Evolutionary conservation across 345 rosid species (phyloP).

Genomic region (Lumnitzera littorea): DNA sequence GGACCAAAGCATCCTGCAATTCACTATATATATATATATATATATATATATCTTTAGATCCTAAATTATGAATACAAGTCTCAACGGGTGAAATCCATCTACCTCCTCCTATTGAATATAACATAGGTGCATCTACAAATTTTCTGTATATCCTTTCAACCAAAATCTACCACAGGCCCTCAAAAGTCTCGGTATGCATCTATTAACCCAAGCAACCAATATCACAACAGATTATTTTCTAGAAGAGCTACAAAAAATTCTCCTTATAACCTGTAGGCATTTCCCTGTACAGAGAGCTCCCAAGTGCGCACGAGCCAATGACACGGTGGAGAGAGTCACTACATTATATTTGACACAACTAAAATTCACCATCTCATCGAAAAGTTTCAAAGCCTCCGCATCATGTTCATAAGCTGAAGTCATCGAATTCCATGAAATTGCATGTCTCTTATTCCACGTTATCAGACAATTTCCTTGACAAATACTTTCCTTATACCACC

Average conservation of each 20-base stretch:
- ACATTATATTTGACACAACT: slow-evolving; percentile 41
- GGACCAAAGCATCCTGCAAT: slow-evolving; percentile 34
- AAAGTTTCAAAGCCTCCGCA: slow-evolving; percentile 50
- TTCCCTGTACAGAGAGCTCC: slow-evolving; percentile 61
- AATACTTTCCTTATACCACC: slow-evolving; percentile 9
- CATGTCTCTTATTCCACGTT: slow-evolving; percentile 48
- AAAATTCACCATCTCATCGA: slow-evolving; percentile 34
- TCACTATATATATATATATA: slow-evolving; percentile 45
- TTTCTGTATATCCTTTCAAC: slow-evolving; percentile 71
- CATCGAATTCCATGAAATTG: slow-evolving; percentile 71
- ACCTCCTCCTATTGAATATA: slow-evolving; percentile 71
- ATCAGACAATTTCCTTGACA: slow-evolving; percentile 61
- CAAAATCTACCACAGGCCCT: slow-evolving; percentile 87
- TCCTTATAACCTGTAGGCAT: slow-evolving; percentile 56
- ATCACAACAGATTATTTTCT: no score
- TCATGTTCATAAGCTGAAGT: slow-evolving; percentile 62
- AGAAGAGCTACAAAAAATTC: no score
- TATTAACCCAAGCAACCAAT: slow-evolving; percentile 41
- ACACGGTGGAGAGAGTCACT: slow-evolving; percentile 58
- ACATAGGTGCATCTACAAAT: slow-evolving; percentile 45
- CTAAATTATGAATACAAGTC: slow-evolving; percentile 81
- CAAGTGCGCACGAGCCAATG: slow-evolving; percentile 64
- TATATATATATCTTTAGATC: slow-evolving; percentile 17
- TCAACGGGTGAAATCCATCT: slow-evolving; percentile 73
- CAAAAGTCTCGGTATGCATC: slow-evolving; percentile 64